These are phyloP conservation scores for Lodderomyces orthopsilosis DNA, from an alignment of 1,139 yeast species.

Conservation along the genomic window DNA sequence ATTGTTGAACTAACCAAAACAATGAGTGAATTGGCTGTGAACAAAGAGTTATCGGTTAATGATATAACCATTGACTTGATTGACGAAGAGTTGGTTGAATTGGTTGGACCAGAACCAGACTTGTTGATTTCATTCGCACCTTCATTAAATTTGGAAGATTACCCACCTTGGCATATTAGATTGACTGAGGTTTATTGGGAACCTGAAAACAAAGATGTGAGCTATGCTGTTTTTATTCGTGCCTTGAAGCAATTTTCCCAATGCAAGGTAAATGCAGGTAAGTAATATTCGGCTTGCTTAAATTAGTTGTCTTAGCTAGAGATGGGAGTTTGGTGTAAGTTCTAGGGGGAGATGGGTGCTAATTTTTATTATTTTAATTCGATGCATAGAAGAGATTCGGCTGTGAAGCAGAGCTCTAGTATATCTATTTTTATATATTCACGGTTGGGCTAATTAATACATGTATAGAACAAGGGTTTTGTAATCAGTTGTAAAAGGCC, in stretches of 20 bases:
- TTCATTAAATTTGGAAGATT: slow-evolving; percentile 80
- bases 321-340: no score
- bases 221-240: slow-evolving; percentile 80
- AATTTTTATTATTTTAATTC: no score
- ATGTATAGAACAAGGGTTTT: no score
- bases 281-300: slow-evolving; percentile 26
- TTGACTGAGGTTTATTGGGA: slow-evolving; percentile 90
- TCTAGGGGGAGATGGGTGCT: background rate
- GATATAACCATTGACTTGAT: slow-evolving; percentile 75
- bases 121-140: slow-evolving; percentile 84
- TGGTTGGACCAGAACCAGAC: slow-evolving; percentile 91
- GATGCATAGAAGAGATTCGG: no score
- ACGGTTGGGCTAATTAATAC: no score
- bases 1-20: slow-evolving; percentile 85
- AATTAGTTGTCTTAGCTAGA: no score
- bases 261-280: slow-evolving; percentile 86
- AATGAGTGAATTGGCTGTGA: slow-evolving; percentile 70
- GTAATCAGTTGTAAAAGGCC: no score
- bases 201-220: slow-evolving; percentile 74
- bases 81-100: slow-evolving; percentile 68
- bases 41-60: slow-evolving; percentile 56
- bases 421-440: no score
- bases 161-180: slow-evolving; percentile 97
- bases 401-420: background rate
- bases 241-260: slow-evolving; percentile 78